Evolutionary conservation across 345 rosid genomes (phyloP), one percentile per base, ranked within the genome.

Genomic region (Aquilaria yunnanensis): DNA sequence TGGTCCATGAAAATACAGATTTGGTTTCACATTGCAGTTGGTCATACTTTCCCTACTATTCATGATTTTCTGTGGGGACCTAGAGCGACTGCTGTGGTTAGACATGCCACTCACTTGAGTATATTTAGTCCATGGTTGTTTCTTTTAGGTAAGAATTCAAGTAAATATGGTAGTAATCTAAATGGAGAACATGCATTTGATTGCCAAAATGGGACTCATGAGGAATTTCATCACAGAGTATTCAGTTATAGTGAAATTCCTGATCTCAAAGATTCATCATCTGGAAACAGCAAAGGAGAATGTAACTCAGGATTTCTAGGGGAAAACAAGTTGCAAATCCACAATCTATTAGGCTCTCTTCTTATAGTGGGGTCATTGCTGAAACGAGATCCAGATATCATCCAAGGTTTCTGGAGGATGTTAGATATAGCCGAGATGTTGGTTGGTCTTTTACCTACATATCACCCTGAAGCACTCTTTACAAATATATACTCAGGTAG

Each of bases 21-120:
- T 70, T 92, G 98, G 98, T 73, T 71, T 56, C 87, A 96, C 83
- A 81, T 92, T 61, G 96, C 91, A 55, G 77, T 81, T 72, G 68
- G 80, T 64, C 76, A 47, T 68, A 75, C 81, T 59, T 70, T 56
- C 49, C 67, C 90, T 72, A 75, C 76, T 62, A 73, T 83, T 52
- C 47, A 54, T 80, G 78, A 78, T 80, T 78, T 89, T 58, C 59
- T 83, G 66, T 87, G 91, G 96, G 89, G 90, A 31, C 78, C 82
- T 57, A 76, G 76, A 72, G 80, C 78, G 45, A 75, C 76, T 62
- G 78, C 72, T 66, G 75, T 80, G 54, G 71, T 87, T 68, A 69
- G 84, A 64, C 96, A 89, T 77, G 75, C 74, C 62, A 75, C 68
- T 75, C 81, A 81, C 73, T 61, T 89, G 64, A 80, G 83, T 70